Evolutionary conservation across 345 rosid species (phyloP).

Genomic region (thale cress (Arabidopsis thaliana)): TAIR10.1 NC_003076.8:408501-409000

Average conservation of each 20-base stretch:
- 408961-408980: slow-evolving; percentile 37
- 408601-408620: not conserved
- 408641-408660: not conserved
- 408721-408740: not conserved
- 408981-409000: slow-evolving; percentile 21
- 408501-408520: slow-evolving; percentile 28
- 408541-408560: slow-evolving; percentile 14
- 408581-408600: not conserved
- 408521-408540: not conserved
- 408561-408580: not conserved
- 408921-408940: not conserved
- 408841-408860: not conserved
- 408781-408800: too few species aligned
- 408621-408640: not conserved
- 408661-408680: not conserved
- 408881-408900: not conserved
- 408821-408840: not conserved
- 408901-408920: not conserved
- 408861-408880: not conserved
- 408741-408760: not conserved
- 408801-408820: not conserved
- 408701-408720: not conserved
- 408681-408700: not conserved
- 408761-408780: not conserved
- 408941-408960: slow-evolving; percentile 36